Evolutionary conservation across 108 stramenopile species (phyloP).

Genomic region (Craspedostauros australis): DNA sequence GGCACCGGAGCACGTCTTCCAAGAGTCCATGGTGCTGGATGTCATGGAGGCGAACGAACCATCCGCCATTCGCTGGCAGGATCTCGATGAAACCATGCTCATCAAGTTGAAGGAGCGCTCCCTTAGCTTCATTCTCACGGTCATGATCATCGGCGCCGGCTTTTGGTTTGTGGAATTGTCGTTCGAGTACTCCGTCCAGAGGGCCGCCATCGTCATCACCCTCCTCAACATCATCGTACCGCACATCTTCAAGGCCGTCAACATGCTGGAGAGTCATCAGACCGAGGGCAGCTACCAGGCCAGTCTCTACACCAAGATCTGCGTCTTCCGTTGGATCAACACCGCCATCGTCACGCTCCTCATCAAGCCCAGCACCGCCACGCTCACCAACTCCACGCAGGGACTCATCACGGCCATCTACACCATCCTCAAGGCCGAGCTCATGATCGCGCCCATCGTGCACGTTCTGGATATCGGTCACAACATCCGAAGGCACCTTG

Average conservation of each 20-base stretch:
- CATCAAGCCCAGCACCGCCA: constrained; percentile 18
- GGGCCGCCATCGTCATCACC: constrained; percentile 6
- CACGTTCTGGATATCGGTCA: constrained; percentile 4
- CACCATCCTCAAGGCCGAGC: constrained; percentile 7
- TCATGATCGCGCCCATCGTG: constrained; percentile 6
- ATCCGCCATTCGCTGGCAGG: constrained; percentile 47
- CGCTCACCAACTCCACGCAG: neutral
- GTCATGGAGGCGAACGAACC: constrained; percentile 34
- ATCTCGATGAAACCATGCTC: constrained; percentile 34
- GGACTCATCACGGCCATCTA: constrained; percentile 5
- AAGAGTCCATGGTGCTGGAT: neutral
- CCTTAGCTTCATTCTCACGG: no score
- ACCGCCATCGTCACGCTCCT: constrained; percentile 17
- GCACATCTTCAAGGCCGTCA: neutral
- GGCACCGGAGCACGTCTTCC: neutral
- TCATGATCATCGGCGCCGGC: no score
- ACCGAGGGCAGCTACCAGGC: constrained; percentile 12
- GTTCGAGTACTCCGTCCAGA: no score
- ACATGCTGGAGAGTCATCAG: constrained; percentile 10
- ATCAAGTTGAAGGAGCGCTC: no score
- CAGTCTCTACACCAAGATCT: constrained; percentile 18
- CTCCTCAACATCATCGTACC: constrained; percentile 4
- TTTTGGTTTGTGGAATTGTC: no score
- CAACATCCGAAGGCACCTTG: constrained; percentile 8
- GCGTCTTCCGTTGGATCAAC: constrained; percentile 13